phyloP scores from a whole-genome alignment of 345 rosid species.

The Ailanthus altissimus region DNA sequence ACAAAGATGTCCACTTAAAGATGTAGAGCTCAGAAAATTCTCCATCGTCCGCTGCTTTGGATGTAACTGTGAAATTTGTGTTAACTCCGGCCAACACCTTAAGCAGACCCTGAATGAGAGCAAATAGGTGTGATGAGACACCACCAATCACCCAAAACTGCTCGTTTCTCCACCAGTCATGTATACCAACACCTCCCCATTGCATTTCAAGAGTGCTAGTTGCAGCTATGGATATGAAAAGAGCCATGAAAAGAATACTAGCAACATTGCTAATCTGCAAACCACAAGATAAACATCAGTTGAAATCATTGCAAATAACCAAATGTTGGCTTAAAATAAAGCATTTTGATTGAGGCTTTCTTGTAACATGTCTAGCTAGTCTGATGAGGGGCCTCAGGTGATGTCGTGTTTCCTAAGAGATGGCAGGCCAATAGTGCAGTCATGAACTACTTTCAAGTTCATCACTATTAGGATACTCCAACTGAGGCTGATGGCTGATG shows the following conservation, averaged over 20 bases:
- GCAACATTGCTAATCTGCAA: conserved; percentile 65
- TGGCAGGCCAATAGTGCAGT: neutral
- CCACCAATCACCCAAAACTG: conserved; percentile 84
- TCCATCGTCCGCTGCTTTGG: conserved; percentile 65
- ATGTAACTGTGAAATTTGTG: conserved; percentile 68
- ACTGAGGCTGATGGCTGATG: too few relatives aligned
- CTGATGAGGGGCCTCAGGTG: neutral
- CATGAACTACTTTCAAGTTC: neutral
- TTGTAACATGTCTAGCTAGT: neutral
- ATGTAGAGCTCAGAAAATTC: conserved; percentile 63
- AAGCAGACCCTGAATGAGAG: conserved; percentile 69
- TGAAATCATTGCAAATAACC: neutral
- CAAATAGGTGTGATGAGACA: conserved; percentile 61
- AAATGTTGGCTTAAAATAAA: neutral
- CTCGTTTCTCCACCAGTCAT: conserved; percentile 80
- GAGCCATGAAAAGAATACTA: conserved; percentile 54
- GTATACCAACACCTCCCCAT: conserved; percentile 76
- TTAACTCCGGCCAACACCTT: conserved; percentile 69
- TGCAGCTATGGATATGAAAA: conserved; percentile 64
- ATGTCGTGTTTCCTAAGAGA: neutral
- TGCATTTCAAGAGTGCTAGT: conserved; percentile 66
- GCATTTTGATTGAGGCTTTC: neutral
- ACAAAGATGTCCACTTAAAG: conserved; percentile 65
- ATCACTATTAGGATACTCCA: neutral
- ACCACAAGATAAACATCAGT: neutral